phyloP scores from a whole-genome alignment of 495 filamentous ascomycete species.

The Trichoderma erinaceum region DNA sequence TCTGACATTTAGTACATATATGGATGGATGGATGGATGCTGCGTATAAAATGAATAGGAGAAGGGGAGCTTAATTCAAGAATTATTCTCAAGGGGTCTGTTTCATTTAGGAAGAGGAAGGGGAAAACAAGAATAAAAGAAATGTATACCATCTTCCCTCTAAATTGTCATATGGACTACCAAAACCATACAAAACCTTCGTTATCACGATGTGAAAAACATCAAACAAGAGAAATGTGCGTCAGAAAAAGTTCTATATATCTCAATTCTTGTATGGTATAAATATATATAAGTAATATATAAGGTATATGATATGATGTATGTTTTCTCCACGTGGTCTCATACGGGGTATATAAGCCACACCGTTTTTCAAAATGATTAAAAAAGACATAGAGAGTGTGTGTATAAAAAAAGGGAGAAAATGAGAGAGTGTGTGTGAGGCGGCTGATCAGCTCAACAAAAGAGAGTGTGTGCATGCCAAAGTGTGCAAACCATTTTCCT shows the following conservation, averaged over 20 bases:
- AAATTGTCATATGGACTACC: too few species aligned
- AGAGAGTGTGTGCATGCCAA: background rate
- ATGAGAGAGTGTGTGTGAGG: background rate
- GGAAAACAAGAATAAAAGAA: too few species aligned
- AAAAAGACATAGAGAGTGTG: background rate
- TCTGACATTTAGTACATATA: background rate
- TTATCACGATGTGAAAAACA: background rate
- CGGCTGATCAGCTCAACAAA: background rate
- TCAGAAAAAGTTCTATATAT: background rate
- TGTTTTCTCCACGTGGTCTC: constrained; percentile 2
- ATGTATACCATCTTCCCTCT: too few species aligned
- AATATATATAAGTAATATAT: background rate
- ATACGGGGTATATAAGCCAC: background rate
- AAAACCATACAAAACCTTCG: too few species aligned
- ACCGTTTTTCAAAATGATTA: background rate
- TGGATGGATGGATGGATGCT: too few species aligned
- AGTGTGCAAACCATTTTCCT: too few species aligned
- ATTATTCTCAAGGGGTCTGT: too few species aligned
- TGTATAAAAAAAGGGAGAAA: background rate
- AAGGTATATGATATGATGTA: constrained; percentile 5
- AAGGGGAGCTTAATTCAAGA: too few species aligned
- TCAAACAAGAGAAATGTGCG: background rate
- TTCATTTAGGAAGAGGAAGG: too few species aligned
- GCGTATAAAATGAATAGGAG: too few species aligned
- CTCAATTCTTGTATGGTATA: background rate